Percentiles rank a stretch among this genome's conserved stretches.
Conservation (phyloP, 2,329 filamentous ascomycete genomes). For the Annulohypoxylon truncatum region DNA sequence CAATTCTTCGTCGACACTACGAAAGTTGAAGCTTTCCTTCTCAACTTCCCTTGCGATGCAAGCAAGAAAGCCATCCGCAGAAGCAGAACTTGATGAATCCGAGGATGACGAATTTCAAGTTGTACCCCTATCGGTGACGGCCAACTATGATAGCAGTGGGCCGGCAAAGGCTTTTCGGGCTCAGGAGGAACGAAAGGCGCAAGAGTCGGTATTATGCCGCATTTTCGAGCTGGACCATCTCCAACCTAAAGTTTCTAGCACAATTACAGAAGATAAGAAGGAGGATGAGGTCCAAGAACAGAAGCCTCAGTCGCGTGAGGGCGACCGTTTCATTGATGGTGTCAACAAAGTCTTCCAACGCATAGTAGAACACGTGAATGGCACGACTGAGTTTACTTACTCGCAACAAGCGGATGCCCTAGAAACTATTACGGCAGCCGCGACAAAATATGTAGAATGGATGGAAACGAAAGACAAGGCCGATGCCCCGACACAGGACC, state of each 20-base stretch:
- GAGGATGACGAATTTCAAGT: slow-evolving; percentile 68
- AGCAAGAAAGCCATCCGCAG: slow-evolving; percentile 57
- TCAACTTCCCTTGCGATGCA: slow-evolving; percentile 63
- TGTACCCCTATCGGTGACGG: slow-evolving; percentile 48
- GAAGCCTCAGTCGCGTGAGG: slow-evolving; percentile 34
- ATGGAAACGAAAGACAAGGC: slow-evolving; percentile 46
- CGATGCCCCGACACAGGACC: neutral
- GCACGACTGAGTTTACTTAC: slow-evolving; percentile 47
- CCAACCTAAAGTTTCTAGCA: slow-evolving; percentile 52
- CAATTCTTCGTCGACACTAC: slow-evolving; percentile 66
- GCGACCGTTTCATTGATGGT: slow-evolving; percentile 52
- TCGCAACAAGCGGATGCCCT: slow-evolving; percentile 60
- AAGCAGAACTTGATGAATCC: slow-evolving; percentile 60
- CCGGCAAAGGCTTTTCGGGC: slow-evolving; percentile 61
- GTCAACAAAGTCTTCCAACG: slow-evolving; percentile 57
- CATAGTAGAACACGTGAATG: slow-evolving; percentile 57
- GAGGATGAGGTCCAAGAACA: slow-evolving; percentile 48
- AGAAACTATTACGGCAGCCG: slow-evolving; percentile 62
- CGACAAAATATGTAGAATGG: slow-evolving; percentile 62
- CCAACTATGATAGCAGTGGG: slow-evolving; percentile 53
- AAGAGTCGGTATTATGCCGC: slow-evolving; percentile 64
- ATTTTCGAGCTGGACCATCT: slow-evolving; percentile 64
- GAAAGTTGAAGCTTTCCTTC: slow-evolving; percentile 67
- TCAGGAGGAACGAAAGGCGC: slow-evolving; percentile 64
- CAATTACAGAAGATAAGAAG: slow-evolving; percentile 40